Evolutionary conservation across 768 basidiomycete genomes (phyloP), one percentile per base, ranked within the genome.

Genomic region (Xerocomellus dryophilus): DNA sequence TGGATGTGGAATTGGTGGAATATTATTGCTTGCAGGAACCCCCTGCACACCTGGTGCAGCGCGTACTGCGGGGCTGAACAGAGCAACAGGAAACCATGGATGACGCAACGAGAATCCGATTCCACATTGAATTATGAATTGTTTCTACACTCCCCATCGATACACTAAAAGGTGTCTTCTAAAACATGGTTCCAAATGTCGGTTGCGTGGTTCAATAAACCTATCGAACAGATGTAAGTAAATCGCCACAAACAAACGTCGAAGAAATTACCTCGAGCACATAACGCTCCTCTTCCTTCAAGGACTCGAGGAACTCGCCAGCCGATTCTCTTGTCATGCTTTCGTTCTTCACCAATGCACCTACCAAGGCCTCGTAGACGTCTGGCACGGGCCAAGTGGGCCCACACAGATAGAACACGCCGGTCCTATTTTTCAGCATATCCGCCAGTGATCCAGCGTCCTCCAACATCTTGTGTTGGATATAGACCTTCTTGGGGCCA

Each of bases 371-470:
- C 71, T 96, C 88, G 64, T 90, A 96, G 6, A 99, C 93, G 65
- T 98, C 97, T 2, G 97, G 94, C 20, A 98, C 96, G n/a, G 97
- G 97, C 96, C 95, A 97, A 25, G 96, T 98, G 35, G 96, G 97
- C 25, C 96, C 96, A 69, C 97, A 98, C 42, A 99, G 78, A 72
- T 98, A 98, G 76, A 99, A 99, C 43, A 85, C 90, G 31, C 92
- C 93, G 39, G 80, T 64, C 57, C 85, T 80, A 52, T 84, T 77
- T 62, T 85, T 76, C 51, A 98, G 73, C 82, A 91, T 85, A 57
- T 80, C 73, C 42, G 85, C 86, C 23, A 99, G 80, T 29, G 78
- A 75, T 62, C 83, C 80, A 17, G 88, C 88, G 69, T 99, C 93
- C 66, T 96, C 86, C 38, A 84, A 76, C 94, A 98, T 98, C 80